Evolutionary conservation across 108 stramenopile species (phyloP), one percentile per base, ranked within the genome.

Genomic region (Parmales sp.): DNA sequence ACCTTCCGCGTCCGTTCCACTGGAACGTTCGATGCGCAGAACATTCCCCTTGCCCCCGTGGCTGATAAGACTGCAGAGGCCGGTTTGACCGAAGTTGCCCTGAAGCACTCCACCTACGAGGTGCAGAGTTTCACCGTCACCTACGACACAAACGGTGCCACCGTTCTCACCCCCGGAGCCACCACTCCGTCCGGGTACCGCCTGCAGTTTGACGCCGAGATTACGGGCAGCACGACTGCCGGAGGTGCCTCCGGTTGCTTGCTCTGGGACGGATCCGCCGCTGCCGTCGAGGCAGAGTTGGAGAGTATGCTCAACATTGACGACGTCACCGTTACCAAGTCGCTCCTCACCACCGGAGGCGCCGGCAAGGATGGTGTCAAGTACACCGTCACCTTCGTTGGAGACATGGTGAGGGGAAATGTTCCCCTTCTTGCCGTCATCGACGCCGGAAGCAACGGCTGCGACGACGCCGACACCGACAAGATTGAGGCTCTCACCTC

Each of bases 1-100:
- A 79, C 81, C 5, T 90, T 88, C 64, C 79, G 85, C 45, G 76
- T 90, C 43, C n/a, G n/a, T n/a, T 81, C 80, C 28, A 79, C 82
- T 43, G 73, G 80, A 67, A 36, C 34, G 1, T 81, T 82, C 50
- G 68, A 45, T 29, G 79, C 78, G 29, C 39, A 48, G 18, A 49
- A 68, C 20, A 54, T 83, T 48, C 79, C 80, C 34, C 76, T 86
- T 13, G 71, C 75, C 16, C 60, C 66, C 29, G 51, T 39, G 0
- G 74, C 75, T 0, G 85, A 86, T 50, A 69, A 85, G 18, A 46
- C 44, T 26, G 67, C 72, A 36, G 44, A 22, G 18, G 83, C 85
- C 34, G 83, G 78, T 18, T 39, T 86, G 11, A 77, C 82, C 3
- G 48, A 31, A 18, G 60, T 37, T 43, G 69, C 82, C 37, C 73